Evolutionary conservation across 371 early-diverging fungal species (phyloP), one percentile per base, ranked within the genome.

Genomic region (Mortierella sp.): DNA sequence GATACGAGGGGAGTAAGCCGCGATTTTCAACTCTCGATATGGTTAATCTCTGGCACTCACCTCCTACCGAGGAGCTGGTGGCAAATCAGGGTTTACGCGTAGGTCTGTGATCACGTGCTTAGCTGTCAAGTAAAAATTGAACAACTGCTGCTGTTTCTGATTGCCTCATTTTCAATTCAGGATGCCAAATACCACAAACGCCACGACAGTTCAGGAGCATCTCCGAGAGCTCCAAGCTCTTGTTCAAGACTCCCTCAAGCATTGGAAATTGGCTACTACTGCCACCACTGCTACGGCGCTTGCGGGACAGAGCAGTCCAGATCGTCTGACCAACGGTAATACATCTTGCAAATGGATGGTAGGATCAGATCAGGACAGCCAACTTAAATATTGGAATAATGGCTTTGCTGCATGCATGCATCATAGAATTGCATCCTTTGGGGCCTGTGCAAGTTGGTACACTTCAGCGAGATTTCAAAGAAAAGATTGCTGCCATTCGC

Each of bases 361-460:
- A 21, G 15, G 13, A 53, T 43, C 16, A 38, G 57, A 41, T 28
- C 38, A 41, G 28, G 45, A 58, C 41, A 10, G 43, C 43, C 43
- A 43, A 43, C 43, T 43, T 15, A 43, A 53, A 24, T 24, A 36
- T 32, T 21, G 19, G 38, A 38, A 16, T n/a, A 40, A 40, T 19
- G 33, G 40, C 36, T n/a, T 38, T 40, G 40, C 40, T 40, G 16
- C 36, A 59, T 24, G 32, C 1, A 19, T 57, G n/a, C 45, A 13
- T 10, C 58, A 19, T 48, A 88, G 89, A 89, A 50, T 67, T 90
- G 21, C 89, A 89, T 70, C 88, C 88, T 8, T 79, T 89, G 24
- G 90, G 90, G 4, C 84, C 87, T 22, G 87, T 88, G 10, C 88
- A 89, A 61, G 69, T 90, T 0, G 87, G 87, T 36, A 77, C 80